Conservation (phyloP, 139 green algal genomes). For the Zygnema circumcarinatum region DNA sequence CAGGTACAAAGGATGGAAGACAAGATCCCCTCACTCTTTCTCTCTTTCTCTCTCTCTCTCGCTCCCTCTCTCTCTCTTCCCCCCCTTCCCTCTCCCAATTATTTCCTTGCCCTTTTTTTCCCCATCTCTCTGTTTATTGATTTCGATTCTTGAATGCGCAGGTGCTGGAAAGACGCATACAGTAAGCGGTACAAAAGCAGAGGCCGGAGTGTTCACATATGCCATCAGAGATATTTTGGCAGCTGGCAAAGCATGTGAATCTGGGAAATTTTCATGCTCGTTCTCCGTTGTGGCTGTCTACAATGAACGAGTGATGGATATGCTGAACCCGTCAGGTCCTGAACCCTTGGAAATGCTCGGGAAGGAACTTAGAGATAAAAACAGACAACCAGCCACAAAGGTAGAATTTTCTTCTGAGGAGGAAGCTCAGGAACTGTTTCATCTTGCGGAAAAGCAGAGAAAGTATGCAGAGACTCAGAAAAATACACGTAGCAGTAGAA, state of each 20-base stretch:
- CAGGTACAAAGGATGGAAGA: constrained; percentile 64
- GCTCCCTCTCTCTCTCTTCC: too few species aligned
- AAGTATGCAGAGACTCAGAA: constrained; percentile 87
- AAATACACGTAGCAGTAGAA: constrained; percentile 84
- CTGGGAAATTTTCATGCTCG: constrained; percentile 83
- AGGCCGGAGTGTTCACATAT: constrained; percentile 86
- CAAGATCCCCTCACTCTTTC: too few species aligned
- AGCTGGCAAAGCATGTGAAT: constrained; percentile 62
- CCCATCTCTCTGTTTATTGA: too few species aligned
- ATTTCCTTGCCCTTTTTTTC: too few species aligned
- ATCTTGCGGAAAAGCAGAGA: constrained; percentile 70
- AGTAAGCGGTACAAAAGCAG: constrained; percentile 72
- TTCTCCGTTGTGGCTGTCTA: constrained; percentile 95
- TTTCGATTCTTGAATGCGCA: too few species aligned
- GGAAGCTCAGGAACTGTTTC: constrained; percentile 73
- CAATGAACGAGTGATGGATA: constrained; percentile 87
- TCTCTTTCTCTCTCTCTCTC: too few species aligned
- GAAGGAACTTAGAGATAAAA: constrained; percentile 71
- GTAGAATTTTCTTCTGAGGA: constrained; percentile 64
- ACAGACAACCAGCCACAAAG: constrained; percentile 19
- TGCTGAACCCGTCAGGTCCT: constrained; percentile 69
- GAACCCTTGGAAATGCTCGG: background rate
- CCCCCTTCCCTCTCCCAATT: too few species aligned
- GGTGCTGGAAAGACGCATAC: constrained; percentile 93
- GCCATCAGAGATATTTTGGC: constrained; percentile 82